These are phyloP conservation scores for Plantago ovata DNA, from an alignment of 257 asterid species.

Conservation along the genomic window DNA sequence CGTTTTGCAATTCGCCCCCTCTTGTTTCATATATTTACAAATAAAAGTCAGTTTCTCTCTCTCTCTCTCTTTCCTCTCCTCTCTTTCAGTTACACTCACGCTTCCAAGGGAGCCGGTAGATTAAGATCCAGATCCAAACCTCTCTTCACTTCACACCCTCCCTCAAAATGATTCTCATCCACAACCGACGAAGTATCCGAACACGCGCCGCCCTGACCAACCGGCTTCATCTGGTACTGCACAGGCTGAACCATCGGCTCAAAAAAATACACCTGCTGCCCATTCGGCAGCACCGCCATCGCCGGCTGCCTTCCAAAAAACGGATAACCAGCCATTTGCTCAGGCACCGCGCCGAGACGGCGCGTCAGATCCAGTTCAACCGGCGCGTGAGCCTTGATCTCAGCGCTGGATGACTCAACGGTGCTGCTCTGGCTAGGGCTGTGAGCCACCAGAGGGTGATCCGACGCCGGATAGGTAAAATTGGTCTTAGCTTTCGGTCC, in stretches of 20 bases:
- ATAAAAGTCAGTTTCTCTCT: slow-evolving; percentile 33
- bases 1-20: not conserved
- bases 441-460: slow-evolving; percentile 21
- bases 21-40: slow-evolving; percentile 28
- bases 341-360: slow-evolving; percentile 41
- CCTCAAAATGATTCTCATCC: slow-evolving; percentile 53
- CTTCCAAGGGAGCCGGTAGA: slow-evolving; percentile 67
- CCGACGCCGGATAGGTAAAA: slow-evolving; percentile 34
- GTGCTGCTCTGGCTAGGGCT: slow-evolving; percentile 84
- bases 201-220: slow-evolving; percentile 30
- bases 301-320: slow-evolving; percentile 41
- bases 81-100: slow-evolving; percentile 17
- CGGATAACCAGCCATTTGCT: slow-evolving; percentile 22
- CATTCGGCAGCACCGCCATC: slow-evolving; percentile 63
- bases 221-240: slow-evolving; percentile 24
- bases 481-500: slow-evolving; percentile 87
- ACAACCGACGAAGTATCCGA: slow-evolving; percentile 84
- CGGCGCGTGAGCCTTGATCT: slow-evolving; percentile 39
- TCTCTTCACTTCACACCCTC: slow-evolving; percentile 28
- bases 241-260: slow-evolving; percentile 26
- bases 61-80: not conserved
- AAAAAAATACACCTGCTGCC: slow-evolving; percentile 49
- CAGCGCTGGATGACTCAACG: slow-evolving; percentile 64
- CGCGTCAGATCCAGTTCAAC: slow-evolving; percentile 79
- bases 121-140: slow-evolving; percentile 78